A percentile compares a stretch with the other conserved stretches of the same genome.
phyloP scores from a whole-genome alignment of 2,329 filamentous ascomycete genomes.

The Colletotrichum melonis region DNA sequence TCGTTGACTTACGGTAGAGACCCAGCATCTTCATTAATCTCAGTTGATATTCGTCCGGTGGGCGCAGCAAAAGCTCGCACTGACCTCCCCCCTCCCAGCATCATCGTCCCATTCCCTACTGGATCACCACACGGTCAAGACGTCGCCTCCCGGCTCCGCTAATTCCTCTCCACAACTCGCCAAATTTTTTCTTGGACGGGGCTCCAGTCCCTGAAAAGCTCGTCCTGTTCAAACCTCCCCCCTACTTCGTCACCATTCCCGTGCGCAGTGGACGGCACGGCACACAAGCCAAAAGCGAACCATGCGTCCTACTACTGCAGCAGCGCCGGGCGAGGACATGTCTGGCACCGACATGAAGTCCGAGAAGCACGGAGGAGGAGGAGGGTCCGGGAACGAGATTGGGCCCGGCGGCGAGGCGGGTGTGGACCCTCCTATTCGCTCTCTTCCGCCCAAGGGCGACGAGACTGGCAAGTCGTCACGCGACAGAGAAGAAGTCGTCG shows the following conservation, averaged over 20 bases:
- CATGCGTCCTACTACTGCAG: constrained; percentile 11
- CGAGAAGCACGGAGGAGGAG: constrained; percentile 4
- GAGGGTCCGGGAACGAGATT: background rate
- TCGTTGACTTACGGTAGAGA: no score
- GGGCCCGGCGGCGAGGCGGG: constrained; percentile 5
- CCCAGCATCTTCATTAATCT: background rate
- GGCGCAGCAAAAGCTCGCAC: background rate
- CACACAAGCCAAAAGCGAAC: background rate
- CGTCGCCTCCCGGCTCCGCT: constrained; percentile 6
- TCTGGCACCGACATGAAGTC: background rate
- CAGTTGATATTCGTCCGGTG: background rate
- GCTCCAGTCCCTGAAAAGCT: background rate
- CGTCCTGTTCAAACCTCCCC: constrained; percentile 2
- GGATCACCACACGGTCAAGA: constrained; percentile 4
- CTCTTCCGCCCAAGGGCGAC: background rate
- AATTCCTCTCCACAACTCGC: constrained; percentile 14
- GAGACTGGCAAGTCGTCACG: background rate
- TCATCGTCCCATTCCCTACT: background rate
- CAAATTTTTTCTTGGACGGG: constrained; percentile 4
- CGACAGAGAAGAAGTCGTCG: background rate
- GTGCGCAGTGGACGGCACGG: background rate
- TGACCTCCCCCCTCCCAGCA: constrained; percentile 1
- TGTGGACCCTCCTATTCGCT: background rate
- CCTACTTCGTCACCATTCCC: background rate
- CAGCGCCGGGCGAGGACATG: constrained; percentile 7